phyloP scores from a whole-genome alignment of 2,329 filamentous ascomycete genomes.

The Mycogone perniciosa region DNA sequence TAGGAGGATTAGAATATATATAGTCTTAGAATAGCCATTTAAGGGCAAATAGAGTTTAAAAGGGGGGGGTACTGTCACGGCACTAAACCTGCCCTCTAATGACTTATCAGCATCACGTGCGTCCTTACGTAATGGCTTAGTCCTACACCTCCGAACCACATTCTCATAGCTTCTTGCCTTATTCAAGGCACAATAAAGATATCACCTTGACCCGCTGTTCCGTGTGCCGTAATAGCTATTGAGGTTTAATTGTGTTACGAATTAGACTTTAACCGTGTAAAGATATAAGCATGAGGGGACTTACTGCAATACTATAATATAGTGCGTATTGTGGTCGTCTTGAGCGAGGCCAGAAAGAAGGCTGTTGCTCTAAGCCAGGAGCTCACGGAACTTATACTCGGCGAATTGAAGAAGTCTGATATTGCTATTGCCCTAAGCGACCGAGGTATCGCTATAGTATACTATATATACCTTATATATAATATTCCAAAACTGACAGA shows the following conservation, averaged over 20 bases:
- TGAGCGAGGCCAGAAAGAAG: conserved; percentile 24
- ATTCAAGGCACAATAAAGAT: conserved; percentile 31
- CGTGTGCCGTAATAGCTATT: conserved; percentile 34
- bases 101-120: too few relatives aligned
- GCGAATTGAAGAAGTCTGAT: conserved; percentile 21
- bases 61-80: too few relatives aligned
- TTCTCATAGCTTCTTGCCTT: conserved; percentile 26
- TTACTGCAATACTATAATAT: conserved; percentile 33
- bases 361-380: conserved; percentile 31
- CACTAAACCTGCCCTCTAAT: too few relatives aligned
- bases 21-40: too few relatives aligned
- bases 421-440: conserved; percentile 1
- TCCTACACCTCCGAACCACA: too few relatives aligned
- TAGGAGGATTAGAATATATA: too few relatives aligned
- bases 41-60: too few relatives aligned
- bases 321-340: conserved; percentile 23
- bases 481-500: conserved; percentile 34
- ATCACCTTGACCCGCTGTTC: conserved; percentile 31
- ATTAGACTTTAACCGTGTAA: not conserved
- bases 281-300: conserved; percentile 10
- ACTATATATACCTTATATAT: conserved; percentile 25
- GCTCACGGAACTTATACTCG: conserved; percentile 33
- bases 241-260: not conserved
- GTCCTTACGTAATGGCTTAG: too few relatives aligned
- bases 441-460: conserved; percentile 20